These are phyloP conservation scores for Populus hybrid DNA, from an alignment of 441 rosid genomes.

Conservation along the genomic window DNA sequence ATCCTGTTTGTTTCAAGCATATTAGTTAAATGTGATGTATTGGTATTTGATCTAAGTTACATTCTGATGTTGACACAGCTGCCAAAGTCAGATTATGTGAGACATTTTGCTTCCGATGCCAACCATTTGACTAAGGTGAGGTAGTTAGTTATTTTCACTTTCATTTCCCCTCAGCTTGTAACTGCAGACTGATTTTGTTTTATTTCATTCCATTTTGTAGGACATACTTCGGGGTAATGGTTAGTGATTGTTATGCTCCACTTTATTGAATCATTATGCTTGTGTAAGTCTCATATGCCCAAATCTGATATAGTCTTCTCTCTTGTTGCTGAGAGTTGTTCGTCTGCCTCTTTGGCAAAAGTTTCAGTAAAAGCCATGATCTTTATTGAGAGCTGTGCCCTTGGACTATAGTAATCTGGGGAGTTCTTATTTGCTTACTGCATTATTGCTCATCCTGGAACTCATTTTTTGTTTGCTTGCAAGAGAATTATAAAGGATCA, in stretches of 20 bases:
- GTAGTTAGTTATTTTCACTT: conserved; percentile 5
- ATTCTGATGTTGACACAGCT: conserved; percentile 37
- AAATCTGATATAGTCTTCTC: background rate
- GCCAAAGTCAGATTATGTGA: conserved; percentile 27
- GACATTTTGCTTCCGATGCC: conserved; percentile 27
- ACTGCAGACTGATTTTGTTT: conserved; percentile 25
- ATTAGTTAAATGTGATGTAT: background rate
- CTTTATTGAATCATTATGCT: background rate
- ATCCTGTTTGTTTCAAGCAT: background rate
- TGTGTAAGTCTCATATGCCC: background rate
- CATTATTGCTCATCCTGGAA: background rate
- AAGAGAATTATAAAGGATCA: background rate
- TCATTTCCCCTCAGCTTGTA: conserved; percentile 2
- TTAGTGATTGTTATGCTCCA: conserved; percentile 33
- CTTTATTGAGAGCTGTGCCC: background rate
- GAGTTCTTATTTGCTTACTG: background rate
- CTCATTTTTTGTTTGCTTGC: background rate
- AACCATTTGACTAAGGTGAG: conserved; percentile 33
- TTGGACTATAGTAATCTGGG: background rate
- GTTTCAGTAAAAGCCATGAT: background rate
- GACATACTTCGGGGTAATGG: conserved; percentile 46
- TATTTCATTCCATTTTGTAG: conserved; percentile 43
- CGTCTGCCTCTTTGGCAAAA: background rate
- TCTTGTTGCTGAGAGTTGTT: background rate
- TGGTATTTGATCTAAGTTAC: conserved; percentile 17